Base-by-base conservation (phyloP, 352 stramenopile species). In the Globisporangium nodosum region DNA sequence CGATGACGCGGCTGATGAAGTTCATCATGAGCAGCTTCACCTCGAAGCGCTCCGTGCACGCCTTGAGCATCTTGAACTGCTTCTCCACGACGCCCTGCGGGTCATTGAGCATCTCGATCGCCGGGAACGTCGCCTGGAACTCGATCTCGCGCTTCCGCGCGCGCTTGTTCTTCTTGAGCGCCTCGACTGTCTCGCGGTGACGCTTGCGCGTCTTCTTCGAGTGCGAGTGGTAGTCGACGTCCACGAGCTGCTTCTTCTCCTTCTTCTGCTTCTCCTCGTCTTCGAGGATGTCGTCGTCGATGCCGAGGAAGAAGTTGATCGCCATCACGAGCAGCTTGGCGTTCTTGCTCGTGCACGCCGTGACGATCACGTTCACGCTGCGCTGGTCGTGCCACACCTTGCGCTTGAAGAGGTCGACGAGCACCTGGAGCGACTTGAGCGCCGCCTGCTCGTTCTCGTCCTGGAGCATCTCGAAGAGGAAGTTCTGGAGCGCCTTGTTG, bases 1-100 rank as follows among this genome's bases (percentile, higher is more conserved):
- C 96, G 6, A 98, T 74, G 33, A 99, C 69, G 15, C 97, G 87
- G 15, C 94, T 96, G 48, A 99, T 97, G 68, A 99, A 98, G 77
- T 99, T 98, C 81, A 99, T 98, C 88, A 99, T 97, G 21, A 99
- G 76, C 52, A 99, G 79, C 63, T 98, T 98, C 49, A 96, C 85
- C 63, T 98, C 87, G 42, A 97, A 97, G 35, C 84, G 82, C 61
- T 97, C 85, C 5, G 86, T 96, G 60, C 69, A 98, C 67, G 60
- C 77, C 63, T 86, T 94, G 35, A 97, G 77, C 37, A 92, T 71
- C 63, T 97, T 97, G 56, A 99, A 78, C 40, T 99, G 83, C 62
- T 85, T 84, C 70, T 99, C 96, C 31, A 81, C 90, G 20, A 98
- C 73, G 50, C 95, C 94, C 58, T 98, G 93, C 27, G 97, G 96